phyloP scores from a whole-genome alignment of 257 asterid species.

The Leonotis leonurus region DNA sequence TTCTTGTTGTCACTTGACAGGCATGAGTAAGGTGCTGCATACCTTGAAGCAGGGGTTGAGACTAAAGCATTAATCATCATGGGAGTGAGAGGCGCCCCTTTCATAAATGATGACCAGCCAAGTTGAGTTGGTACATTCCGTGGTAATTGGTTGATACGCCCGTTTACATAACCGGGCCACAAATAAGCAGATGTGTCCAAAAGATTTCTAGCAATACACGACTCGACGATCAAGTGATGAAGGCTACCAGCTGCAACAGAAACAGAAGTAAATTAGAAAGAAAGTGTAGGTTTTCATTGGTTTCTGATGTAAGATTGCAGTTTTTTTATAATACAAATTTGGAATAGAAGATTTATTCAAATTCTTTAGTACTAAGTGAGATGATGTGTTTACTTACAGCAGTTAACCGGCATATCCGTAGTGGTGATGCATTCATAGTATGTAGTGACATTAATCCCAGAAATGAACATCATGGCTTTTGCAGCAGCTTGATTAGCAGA shows the following conservation, averaged over 20 bases:
- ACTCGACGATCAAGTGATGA: conserved; percentile 79
- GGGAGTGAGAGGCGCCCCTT: conserved; percentile 67
- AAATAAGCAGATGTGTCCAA: conserved; percentile 85
- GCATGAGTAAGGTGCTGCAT: conserved; percentile 18
- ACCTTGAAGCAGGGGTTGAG: conserved; percentile 90
- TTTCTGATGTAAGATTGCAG: neutral
- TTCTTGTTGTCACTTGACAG: neutral
- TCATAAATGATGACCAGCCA: conserved; percentile 87
- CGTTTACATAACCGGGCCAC: conserved; percentile 87
- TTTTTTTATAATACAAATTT: neutral
- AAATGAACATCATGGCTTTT: conserved; percentile 71
- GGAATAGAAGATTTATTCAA: neutral
- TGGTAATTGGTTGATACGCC: conserved; percentile 57
- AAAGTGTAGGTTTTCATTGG: neutral
- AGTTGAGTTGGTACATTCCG: conserved; percentile 60
- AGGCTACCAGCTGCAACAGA: conserved; percentile 77
- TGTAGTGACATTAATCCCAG: conserved; percentile 47
- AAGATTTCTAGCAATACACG: conserved; percentile 85
- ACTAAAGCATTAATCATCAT: conserved; percentile 64
- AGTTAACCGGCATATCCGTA: conserved; percentile 59
- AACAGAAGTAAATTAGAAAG: neutral
- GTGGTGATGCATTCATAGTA: conserved; percentile 67
- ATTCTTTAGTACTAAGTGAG: neutral
- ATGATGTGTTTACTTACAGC: conserved; percentile 48
- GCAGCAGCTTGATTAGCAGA: conserved; percentile 93